Evolutionary conservation across 768 basidiomycete species (phyloP).

Genomic region (Lyophyllum semitale): DNA sequence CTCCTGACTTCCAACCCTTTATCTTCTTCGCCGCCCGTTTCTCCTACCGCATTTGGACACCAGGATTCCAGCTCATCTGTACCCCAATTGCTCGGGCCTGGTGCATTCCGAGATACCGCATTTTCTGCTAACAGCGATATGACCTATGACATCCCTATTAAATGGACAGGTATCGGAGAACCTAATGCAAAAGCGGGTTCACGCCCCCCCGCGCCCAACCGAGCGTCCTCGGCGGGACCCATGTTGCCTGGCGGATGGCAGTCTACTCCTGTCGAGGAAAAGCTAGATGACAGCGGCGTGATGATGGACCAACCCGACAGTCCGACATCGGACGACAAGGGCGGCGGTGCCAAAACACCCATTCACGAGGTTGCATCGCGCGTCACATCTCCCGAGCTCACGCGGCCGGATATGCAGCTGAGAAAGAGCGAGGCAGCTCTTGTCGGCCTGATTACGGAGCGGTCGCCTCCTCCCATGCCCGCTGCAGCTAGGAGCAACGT

Average conservation of each 20-base stretch:
- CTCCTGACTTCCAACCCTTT: conserved; percentile 29
- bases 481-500: not conserved
- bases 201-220: not conserved
- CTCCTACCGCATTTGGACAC: not conserved
- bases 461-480: conserved; percentile 20
- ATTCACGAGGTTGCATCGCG: conserved; percentile 54
- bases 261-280: conserved; percentile 53
- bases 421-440: conserved; percentile 68
- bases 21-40: conserved; percentile 4
- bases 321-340: conserved; percentile 25
- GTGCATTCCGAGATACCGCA: conserved; percentile 67
- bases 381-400: conserved; percentile 55
- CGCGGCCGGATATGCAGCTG: conserved; percentile 40
- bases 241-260: conserved; percentile 59
- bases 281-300: conserved; percentile 25
- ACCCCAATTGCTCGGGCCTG: conserved; percentile 41
- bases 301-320: conserved; percentile 9
- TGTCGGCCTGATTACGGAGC: conserved; percentile 49
- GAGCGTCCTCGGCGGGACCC: conserved; percentile 33
- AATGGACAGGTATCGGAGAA: conserved; percentile 52
- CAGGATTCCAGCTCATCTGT: not conserved
- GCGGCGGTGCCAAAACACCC: conserved; percentile 26
- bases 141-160: conserved; percentile 55
- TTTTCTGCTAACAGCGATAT: conserved; percentile 51
- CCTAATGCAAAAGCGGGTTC: not conserved